Percentiles rank a stretch among this genome's conserved stretches.
phyloP scores from a whole-genome alignment of 1,284 basidiomycete genomes.

The Pisolithus thermaeus region DNA sequence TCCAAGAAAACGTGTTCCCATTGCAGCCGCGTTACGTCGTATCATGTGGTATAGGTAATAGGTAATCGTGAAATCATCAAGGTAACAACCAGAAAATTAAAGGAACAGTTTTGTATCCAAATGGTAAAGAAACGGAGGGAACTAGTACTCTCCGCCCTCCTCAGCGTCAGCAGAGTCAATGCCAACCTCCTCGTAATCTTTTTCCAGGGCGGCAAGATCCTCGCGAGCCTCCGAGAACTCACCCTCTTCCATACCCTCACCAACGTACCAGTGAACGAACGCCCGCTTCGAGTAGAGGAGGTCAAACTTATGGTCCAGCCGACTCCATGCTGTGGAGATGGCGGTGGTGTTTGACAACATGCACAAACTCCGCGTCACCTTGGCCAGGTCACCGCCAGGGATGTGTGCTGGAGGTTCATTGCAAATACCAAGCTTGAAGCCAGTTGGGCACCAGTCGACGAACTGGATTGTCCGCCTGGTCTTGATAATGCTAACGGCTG shows the following conservation, averaged over 20 bases:
- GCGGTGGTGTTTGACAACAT: slow-evolving; percentile 88
- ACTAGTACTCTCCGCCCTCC: slow-evolving; percentile 72
- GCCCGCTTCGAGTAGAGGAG: slow-evolving; percentile 89
- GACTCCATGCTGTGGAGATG: slow-evolving; percentile 85
- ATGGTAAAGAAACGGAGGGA: not conserved
- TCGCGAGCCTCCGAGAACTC: slow-evolving; percentile 98
- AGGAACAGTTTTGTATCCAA: slow-evolving; percentile 16
- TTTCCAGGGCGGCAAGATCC: slow-evolving; percentile 95
- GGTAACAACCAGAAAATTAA: slow-evolving; percentile 23
- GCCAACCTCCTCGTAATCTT: slow-evolving; percentile 95
- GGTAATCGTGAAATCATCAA: slow-evolving; percentile 28
- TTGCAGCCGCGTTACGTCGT: not conserved
- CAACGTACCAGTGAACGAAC: slow-evolving; percentile 93
- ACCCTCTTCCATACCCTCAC: slow-evolving; percentile 99
- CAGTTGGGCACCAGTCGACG: slow-evolving; percentile 88
- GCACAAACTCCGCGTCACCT: slow-evolving; percentile 82
- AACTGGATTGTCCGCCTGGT: slow-evolving; percentile 81
- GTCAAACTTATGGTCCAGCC: slow-evolving; percentile 94
- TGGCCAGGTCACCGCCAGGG: slow-evolving; percentile 82
- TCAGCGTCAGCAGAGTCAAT: slow-evolving; percentile 87
- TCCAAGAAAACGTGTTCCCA: slow-evolving; percentile 2
- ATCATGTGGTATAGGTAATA: slow-evolving; percentile 5
- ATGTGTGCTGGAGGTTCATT: slow-evolving; percentile 84
- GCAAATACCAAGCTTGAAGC: slow-evolving; percentile 89
- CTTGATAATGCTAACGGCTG: slow-evolving; percentile 81